Percentiles rank a stretch among this genome's conserved stretches.
phyloP scores from a whole-genome alignment of 202 grass and related monocot species.

The Brachypodium distachyon region DNA sequence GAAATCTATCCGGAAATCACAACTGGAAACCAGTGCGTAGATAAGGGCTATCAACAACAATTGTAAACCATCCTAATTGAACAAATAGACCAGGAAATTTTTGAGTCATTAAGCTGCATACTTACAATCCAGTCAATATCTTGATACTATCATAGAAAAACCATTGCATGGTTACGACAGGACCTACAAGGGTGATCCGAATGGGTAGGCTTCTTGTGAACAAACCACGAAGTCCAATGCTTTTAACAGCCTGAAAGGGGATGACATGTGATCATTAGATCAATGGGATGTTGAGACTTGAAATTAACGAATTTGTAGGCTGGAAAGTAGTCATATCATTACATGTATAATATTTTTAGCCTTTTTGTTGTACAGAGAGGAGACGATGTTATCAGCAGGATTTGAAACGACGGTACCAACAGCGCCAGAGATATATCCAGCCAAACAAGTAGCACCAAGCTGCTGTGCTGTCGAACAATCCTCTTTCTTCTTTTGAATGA shows the following conservation, averaged over 20 bases:
- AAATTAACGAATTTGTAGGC: not conserved
- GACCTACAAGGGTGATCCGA: slow-evolving; percentile 78
- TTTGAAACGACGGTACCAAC: slow-evolving; percentile 88
- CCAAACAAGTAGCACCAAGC: slow-evolving; percentile 81
- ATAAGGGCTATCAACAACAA: not conserved
- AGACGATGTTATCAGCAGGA: slow-evolving; percentile 92
- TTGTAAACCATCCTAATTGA: not conserved
- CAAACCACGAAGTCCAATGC: slow-evolving; percentile 68
- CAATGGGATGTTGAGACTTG: not conserved
- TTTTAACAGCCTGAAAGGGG: slow-evolving; percentile 62
- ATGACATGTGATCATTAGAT: slow-evolving; percentile 12
- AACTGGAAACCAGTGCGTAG: not conserved
- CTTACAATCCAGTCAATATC: slow-evolving; percentile 86
- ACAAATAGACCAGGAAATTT: not conserved
- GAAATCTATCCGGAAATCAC: not conserved
- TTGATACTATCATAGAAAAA: slow-evolving; percentile 95
- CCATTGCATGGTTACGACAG: slow-evolving; percentile 90
- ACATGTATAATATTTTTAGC: slow-evolving; percentile 67
- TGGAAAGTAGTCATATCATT: slow-evolving; percentile 9
- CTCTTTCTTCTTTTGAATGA: slow-evolving; percentile 73
- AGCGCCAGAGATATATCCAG: slow-evolving; percentile 76
- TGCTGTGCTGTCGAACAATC: slow-evolving; percentile 76
- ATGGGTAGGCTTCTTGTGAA: slow-evolving; percentile 89
- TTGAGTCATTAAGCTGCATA: not conserved
- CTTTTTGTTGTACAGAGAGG: slow-evolving; percentile 90